phyloP scores from a whole-genome alignment of 1,284 basidiomycete species.

The Trichosporon asahii region DNA sequence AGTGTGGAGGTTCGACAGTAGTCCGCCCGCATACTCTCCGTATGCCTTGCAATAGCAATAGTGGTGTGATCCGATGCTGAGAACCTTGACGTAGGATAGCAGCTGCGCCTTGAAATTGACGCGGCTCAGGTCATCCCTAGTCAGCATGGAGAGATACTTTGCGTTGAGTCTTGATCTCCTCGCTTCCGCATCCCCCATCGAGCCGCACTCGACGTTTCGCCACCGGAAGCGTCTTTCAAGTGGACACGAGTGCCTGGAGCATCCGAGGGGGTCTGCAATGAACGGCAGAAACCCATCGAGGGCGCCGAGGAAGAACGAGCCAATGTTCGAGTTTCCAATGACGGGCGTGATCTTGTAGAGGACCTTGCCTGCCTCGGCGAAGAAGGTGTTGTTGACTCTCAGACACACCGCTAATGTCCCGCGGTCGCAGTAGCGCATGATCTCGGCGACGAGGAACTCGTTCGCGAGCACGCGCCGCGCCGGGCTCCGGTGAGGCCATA shows the following conservation, averaged over 20 bases:
- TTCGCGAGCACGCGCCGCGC: not conserved
- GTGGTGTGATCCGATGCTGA: constrained; percentile 7
- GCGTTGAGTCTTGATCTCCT: not conserved
- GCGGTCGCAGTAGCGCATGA: not conserved
- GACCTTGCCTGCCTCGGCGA: not conserved
- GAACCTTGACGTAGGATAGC: not conserved
- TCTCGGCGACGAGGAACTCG: constrained; percentile 21
- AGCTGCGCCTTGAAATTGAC: constrained; percentile 12
- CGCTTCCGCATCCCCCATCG: not conserved
- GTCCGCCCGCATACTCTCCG: not conserved
- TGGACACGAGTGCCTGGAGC: not conserved
- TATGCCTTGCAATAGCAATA: not conserved
- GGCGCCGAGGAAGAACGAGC: not conserved
- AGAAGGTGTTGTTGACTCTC: constrained; percentile 1
- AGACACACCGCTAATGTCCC: not conserved
- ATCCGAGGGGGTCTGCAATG: not conserved
- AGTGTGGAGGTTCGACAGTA: not conserved
- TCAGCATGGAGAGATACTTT: not conserved
- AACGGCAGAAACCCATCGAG: not conserved
- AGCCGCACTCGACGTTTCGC: not conserved
- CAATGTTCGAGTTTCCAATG: not conserved
- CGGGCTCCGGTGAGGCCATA: not conserved
- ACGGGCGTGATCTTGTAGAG: not conserved
- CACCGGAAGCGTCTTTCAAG: not conserved
- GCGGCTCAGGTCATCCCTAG: not conserved